Evolutionary conservation across 108 stramenopile species (phyloP), one percentile per base, ranked within the genome.

Genomic region (Thalassiosira profunda): DNA sequence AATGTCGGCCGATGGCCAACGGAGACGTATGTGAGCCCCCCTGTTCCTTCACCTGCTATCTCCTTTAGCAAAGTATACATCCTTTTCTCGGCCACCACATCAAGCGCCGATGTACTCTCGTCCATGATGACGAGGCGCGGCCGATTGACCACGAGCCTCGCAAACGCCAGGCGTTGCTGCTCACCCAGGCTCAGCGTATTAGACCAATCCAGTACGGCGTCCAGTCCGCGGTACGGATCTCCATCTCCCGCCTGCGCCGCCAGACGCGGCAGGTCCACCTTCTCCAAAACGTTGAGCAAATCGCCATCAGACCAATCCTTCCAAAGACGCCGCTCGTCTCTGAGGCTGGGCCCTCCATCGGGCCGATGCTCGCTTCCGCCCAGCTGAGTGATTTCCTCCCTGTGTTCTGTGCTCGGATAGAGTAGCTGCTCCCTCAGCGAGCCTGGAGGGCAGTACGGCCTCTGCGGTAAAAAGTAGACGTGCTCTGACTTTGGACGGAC

Each of bases 1-100:
- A 96, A 56, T 17, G 82, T 89, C 12, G 93, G 93, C 11, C 95
- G 73, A 69, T 94, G 95, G 2, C 95, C 95, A 2, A 96, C 95
- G 52, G 83, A 85, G 0, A 96, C 74, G 44, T 64, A 86, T 11
- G 90, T 88, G 29, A 82, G 36, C 30, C 74, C 44, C n/a, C 25
- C 36, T 15, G 7, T 23, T 8, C 52, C 36, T 9, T 21, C 67
- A n/a, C 10, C 15, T 20, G 73, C 46, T 6, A 72, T 33, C 7
- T 76, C 33, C 8, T 82, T 61, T 34, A 95, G 55, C 8, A 88
- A 55, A 7, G 33, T 59, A 58, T 90, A 93, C 89, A 96, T 89
- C 26, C 31, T 72, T 5, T 45, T 70, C 49, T 94, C 93, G 26
- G 85, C 73, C 14, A 36, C 53, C 24, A 89, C 76, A 68, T 93